Conservation (phyloP, 140 eudicot species). For the Bidens hawaiensis region DNA sequence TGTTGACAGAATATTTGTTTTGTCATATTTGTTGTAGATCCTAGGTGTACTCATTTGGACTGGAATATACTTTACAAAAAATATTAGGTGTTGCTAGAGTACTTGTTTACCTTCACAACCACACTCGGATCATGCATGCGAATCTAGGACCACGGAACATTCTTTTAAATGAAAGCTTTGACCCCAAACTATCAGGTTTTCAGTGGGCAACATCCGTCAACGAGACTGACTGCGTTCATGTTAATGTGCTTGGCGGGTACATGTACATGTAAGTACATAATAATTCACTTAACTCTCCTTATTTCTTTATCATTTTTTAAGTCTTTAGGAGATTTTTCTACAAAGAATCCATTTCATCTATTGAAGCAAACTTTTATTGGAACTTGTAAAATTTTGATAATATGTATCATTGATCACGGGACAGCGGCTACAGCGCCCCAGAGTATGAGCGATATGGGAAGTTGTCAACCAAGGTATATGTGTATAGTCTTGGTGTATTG, state of each 20-base stretch:
- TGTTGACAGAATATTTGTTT: too few relatives aligned
- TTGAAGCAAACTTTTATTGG: too few relatives aligned
- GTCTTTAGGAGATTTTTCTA: too few relatives aligned
- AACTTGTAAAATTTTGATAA: not conserved
- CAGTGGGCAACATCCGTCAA: not conserved
- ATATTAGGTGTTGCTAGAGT: conserved; percentile 19
- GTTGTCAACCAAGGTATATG: not conserved
- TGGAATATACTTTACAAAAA: conserved; percentile 13
- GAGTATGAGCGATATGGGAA: not conserved
- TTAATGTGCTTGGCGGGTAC: not conserved
- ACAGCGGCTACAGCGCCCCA: not conserved
- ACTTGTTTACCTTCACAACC: conserved; percentile 30
- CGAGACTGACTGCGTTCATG: not conserved
- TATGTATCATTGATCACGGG: not conserved
- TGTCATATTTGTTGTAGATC: not conserved
- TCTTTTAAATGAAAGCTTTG: conserved; percentile 17
- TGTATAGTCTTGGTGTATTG: not conserved
- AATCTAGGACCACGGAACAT: conserved; percentile 15
- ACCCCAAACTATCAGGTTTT: conserved; percentile 18
- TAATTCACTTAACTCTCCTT: too few relatives aligned
- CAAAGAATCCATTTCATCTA: too few relatives aligned
- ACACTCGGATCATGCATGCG: conserved; percentile 21
- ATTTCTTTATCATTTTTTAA: too few relatives aligned
- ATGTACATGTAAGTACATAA: not conserved
- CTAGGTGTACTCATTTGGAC: not conserved